Conservation (phyloP, 495 filamentous ascomycete genomes). For the Hypoxylon fragiforme region DNA sequence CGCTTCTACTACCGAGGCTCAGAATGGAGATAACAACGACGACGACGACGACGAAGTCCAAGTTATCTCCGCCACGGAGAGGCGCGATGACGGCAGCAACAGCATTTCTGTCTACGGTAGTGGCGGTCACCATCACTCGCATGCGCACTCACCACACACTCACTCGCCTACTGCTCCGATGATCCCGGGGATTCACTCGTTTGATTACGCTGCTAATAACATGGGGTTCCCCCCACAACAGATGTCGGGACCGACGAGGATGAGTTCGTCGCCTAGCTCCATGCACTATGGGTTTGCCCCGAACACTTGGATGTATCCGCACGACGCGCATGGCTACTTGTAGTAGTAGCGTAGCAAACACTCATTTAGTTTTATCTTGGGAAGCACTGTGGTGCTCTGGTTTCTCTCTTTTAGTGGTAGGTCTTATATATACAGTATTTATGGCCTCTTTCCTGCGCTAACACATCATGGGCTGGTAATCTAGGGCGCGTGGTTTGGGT, state of each 20-base stretch:
- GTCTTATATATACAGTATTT: not conserved
- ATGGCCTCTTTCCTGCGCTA: not conserved
- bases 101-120: slow-evolving; percentile 2
- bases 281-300: slow-evolving; percentile 31
- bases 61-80: slow-evolving; percentile 35
- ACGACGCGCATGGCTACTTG: slow-evolving; percentile 29
- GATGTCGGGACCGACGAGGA: slow-evolving; percentile 3
- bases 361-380: not conserved
- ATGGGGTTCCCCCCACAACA: slow-evolving; percentile 32
- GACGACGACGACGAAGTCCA: slow-evolving; percentile 37
- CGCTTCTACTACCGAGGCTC: slow-evolving; percentile 14
- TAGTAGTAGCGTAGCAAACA: too few relatives aligned
- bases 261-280: slow-evolving; percentile 20
- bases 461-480: not conserved
- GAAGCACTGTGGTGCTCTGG: not conserved
- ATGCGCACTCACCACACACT: slow-evolving; percentile 29
- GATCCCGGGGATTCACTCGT: slow-evolving; percentile 31
- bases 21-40: slow-evolving; percentile 20
- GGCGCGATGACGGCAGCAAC: slow-evolving; percentile 11
- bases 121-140: slow-evolving; percentile 24
- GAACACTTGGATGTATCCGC: slow-evolving; percentile 30
- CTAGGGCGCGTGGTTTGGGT: too few relatives aligned
- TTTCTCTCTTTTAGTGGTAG: slow-evolving; percentile 20
- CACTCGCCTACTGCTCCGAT: slow-evolving; percentile 31
- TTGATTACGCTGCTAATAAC: slow-evolving; percentile 40